Base-by-base conservation (phyloP, 805 yeast genomes). In the Ogataea pignaliae region DNA sequence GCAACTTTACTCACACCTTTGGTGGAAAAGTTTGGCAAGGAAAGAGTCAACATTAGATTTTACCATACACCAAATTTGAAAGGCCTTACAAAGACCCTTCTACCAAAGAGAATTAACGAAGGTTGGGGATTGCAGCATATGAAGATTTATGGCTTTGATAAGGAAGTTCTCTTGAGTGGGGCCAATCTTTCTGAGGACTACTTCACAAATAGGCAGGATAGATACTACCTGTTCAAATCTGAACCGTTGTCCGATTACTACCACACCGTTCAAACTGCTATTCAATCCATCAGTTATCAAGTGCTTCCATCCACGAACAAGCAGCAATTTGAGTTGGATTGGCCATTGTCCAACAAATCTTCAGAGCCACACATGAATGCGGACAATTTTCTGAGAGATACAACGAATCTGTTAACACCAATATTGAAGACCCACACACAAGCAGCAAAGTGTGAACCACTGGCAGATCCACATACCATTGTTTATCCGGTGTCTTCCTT, bases 121-220 rank as follows among this genome's bases (percentile, higher is more conserved):
- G 90, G 95, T 3, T 78, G 75, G 67, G 99, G 99, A 0, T 73
- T 93, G 41, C 99, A 93, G 63, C 99, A 93, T 60, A 93, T 93
- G 98, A 93, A 93, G 62, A 75, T 93, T 28, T 93, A 93, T 62
- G 99, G 99, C 1, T 81, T 90, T 56, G 99, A 93, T 62, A 80
- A 88, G 56, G 96, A 90, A 59, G 79, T 93, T 35, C 76, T 93
- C 15, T 71, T 93, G 29, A 78, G 86, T 14, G 99, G 98, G 7
- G 99, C 99, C 2, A 93, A 93, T 58, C 71, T 93, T 39, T 88
- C 97, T 0, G 71, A 77, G 32, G 99, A 93, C 65, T 93, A 93
- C 64, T 93, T 93, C 65, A 86, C 96, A 3, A 84, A 91, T 63
- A 79, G 99, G 51, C 99, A 93, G 62, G 99, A 93, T 64, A 71